Percentiles rank a stretch among this genome's conserved stretches.
Conservation (phyloP, 108 stramenopile genomes). For the Conticribra weissflogii region DNA sequence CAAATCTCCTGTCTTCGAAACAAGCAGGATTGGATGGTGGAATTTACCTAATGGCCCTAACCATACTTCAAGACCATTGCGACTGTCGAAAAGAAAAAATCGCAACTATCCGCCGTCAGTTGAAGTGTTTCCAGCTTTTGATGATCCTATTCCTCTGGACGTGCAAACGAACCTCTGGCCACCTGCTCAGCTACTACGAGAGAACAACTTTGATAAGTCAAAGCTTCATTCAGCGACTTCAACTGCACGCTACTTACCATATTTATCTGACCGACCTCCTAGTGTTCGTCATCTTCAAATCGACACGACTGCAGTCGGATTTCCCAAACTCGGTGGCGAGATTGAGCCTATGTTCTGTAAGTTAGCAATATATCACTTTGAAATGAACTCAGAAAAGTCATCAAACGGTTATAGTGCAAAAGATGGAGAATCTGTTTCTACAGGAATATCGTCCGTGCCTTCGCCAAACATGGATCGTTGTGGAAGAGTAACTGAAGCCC, state of each 20-base stretch:
- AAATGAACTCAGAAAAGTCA: constrained; percentile 41
- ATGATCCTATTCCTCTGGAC: constrained; percentile 55
- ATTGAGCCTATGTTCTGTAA: constrained; percentile 89
- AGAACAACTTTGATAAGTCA: constrained; percentile 71
- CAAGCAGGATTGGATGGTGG: constrained; percentile 58
- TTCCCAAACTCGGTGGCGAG: constrained; percentile 81
- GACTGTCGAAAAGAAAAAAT: constrained; percentile 7
- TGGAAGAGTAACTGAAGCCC: constrained; percentile 77
- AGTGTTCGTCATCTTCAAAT: constrained; percentile 83
- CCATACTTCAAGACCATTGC: constrained; percentile 5
- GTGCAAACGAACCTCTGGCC: constrained; percentile 72
- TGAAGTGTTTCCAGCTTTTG: constrained; percentile 47
- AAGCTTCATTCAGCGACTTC: constrained; percentile 77
- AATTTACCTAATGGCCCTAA: constrained; percentile 45
- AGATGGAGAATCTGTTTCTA: constrained; percentile 34
- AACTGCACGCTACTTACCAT: constrained; percentile 72
- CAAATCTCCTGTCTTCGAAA: constrained; percentile 39
- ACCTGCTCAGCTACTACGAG: constrained; percentile 55
- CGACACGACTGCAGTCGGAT: constrained; percentile 87
- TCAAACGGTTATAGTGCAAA: not conserved
- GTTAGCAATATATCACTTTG: constrained; percentile 84
- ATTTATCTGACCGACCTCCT: constrained; percentile 85
- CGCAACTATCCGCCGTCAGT: constrained; percentile 25
- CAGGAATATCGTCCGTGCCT: constrained; percentile 24
- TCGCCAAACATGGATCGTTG: constrained; percentile 69